Conservation (phyloP, 257 asterid species). For the Salvia miltiorrhiza region DNA sequence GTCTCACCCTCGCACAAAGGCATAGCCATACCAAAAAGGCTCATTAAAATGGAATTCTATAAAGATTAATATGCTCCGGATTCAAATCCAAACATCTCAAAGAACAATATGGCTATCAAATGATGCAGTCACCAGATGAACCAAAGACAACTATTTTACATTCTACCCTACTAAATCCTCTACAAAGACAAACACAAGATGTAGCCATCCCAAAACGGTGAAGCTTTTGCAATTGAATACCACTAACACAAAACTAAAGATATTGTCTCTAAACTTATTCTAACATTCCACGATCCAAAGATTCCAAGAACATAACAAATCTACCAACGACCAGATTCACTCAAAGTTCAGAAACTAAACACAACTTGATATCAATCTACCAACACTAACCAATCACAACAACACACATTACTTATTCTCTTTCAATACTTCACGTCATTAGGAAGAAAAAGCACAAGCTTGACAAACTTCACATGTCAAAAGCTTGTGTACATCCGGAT, state of each 20-base stretch:
- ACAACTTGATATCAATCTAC: neutral
- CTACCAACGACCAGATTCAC: neutral
- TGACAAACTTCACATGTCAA: no score
- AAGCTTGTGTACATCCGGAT: no score
- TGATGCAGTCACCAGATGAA: neutral
- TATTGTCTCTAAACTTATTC: neutral
- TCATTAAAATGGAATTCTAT: neutral
- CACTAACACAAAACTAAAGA: neutral
- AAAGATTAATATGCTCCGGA: neutral
- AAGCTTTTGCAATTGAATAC: neutral
- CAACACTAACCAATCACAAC: neutral
- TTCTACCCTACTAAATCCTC: neutral
- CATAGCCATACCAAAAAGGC: neutral
- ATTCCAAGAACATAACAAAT: neutral
- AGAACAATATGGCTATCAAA: neutral
- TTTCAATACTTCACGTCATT: neutral
- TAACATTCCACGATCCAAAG: neutral
- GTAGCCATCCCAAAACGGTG: neutral
- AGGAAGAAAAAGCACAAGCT: neutral
- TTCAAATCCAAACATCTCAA: neutral
- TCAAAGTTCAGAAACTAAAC: neutral
- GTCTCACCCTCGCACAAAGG: neutral
- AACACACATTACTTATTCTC: neutral
- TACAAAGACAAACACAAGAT: neutral
- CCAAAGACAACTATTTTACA: no score